A percentile compares a stretch with the other conserved stretches of the same genome.
These are phyloP conservation scores for Vitis rupestris DNA, from an alignment of 164 flowering plant species.

Conservation along the genomic window DNA sequence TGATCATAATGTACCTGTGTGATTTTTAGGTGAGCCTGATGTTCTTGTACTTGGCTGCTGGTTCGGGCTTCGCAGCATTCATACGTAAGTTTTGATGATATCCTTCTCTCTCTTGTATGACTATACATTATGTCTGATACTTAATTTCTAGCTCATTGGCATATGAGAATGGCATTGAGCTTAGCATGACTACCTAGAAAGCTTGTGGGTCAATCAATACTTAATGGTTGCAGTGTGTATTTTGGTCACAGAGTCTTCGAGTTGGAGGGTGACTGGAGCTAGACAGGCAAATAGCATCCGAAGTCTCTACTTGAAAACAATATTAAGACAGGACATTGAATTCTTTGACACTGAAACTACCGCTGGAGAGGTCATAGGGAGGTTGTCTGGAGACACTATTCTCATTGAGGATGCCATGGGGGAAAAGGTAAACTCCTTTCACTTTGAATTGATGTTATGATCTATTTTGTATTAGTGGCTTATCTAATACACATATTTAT, in stretches of 20 bases:
- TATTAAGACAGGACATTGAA: slow-evolving; percentile 5
- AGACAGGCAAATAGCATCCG: slow-evolving; percentile 18
- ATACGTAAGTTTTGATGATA: neutral
- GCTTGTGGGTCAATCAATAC: no score
- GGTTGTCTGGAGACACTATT: neutral
- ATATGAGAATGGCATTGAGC: no score
- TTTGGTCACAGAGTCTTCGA: slow-evolving; percentile 9
- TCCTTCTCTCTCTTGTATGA: no score
- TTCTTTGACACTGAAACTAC: slow-evolving; percentile 20
- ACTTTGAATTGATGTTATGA: no score
- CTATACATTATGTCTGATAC: no score
- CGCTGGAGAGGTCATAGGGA: neutral
- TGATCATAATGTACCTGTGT: neutral
- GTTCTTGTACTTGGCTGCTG: slow-evolving; percentile 14
- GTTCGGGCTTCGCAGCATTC: slow-evolving; percentile 11
- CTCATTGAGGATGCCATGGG: slow-evolving; percentile 19
- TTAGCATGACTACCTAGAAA: no score
- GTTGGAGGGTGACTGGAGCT: slow-evolving; percentile 17
- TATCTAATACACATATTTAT: neutral
- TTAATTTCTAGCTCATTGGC: no score
- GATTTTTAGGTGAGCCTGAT: slow-evolving; percentile 8
- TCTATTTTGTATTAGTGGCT: no score
- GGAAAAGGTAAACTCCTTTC: slow-evolving; percentile 8
- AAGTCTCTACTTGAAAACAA: slow-evolving; percentile 12
- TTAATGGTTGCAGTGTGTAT: neutral